Percentiles rank a stretch among this genome's conserved stretches.
Conservation (phyloP, 1,139 yeast species). For the Wickerhamomyces sp. region DNA sequence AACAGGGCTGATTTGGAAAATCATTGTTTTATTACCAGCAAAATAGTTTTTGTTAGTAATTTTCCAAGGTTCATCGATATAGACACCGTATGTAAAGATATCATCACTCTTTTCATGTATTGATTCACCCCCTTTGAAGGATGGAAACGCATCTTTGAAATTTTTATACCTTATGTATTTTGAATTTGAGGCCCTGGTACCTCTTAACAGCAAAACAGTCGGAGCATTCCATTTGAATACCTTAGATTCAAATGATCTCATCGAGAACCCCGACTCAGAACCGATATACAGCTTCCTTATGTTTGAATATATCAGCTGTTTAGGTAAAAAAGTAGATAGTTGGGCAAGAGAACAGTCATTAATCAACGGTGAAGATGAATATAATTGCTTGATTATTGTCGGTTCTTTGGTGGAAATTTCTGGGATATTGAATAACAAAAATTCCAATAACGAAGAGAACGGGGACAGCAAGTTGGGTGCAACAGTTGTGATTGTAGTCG, state of each 20-base stretch:
- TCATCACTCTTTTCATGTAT: slow-evolving; percentile 23
- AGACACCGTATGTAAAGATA: slow-evolving; percentile 54
- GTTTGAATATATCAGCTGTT: slow-evolving; percentile 34
- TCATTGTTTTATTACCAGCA: slow-evolving; percentile 52
- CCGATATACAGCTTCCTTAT: slow-evolving; percentile 69
- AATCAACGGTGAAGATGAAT: slow-evolving; percentile 25
- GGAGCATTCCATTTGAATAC: slow-evolving; percentile 92
- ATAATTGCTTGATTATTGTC: slow-evolving; percentile 9
- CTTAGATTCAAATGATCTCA: slow-evolving; percentile 78
- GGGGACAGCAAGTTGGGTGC: slow-evolving; percentile 38
- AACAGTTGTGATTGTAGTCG: slow-evolving; percentile 27
- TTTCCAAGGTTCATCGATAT: slow-evolving; percentile 71
- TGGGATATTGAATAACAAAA: slow-evolving; percentile 24
- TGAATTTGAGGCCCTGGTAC: slow-evolving; percentile 47
- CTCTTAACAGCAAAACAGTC: slow-evolving; percentile 64
- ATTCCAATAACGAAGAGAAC: slow-evolving; percentile 35
- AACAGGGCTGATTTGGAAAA: slow-evolving; percentile 64
- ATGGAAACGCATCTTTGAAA: slow-evolving; percentile 52
- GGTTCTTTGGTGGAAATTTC: no score
- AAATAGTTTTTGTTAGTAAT: slow-evolving; percentile 67
- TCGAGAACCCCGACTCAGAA: slow-evolving; percentile 69
- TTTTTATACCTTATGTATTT: slow-evolving; percentile 48
- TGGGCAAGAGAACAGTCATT: slow-evolving; percentile 29
- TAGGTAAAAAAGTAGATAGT: slow-evolving; percentile 27
- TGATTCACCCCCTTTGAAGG: slow-evolving; percentile 32